Percentiles rank a stretch among this genome's conserved stretches.
These are phyloP conservation scores for Trichoderma koningiopsis DNA, from an alignment of 2,329 filamentous ascomycete genomes.

Conservation along the genomic window DNA sequence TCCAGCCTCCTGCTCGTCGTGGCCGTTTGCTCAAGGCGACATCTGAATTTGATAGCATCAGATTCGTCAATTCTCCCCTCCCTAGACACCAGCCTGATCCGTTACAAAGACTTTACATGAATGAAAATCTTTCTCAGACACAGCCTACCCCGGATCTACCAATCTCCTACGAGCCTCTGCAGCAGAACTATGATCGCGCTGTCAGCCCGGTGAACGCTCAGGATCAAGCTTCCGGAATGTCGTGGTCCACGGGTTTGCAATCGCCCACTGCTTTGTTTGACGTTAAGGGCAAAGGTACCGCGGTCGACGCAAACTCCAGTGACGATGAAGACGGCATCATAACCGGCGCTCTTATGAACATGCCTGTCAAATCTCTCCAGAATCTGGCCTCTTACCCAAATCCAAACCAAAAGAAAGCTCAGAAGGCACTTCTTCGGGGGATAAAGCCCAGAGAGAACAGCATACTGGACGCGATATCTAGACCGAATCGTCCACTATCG, in stretches of 20 bases:
- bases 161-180: constrained; percentile 52
- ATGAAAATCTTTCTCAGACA: constrained; percentile 8
- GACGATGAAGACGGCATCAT: constrained; percentile 37
- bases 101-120: background rate
- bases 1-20: constrained; percentile 55
- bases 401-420: constrained; percentile 55
- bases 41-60: constrained; percentile 32
- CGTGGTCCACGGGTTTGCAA: constrained; percentile 32
- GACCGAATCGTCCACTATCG: background rate
- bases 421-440: constrained; percentile 46
- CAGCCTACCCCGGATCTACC: background rate
- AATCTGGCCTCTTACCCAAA: constrained; percentile 60
- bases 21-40: constrained; percentile 50
- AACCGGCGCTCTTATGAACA: constrained; percentile 41
- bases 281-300: background rate
- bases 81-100: background rate
- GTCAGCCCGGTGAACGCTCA: constrained; percentile 43
- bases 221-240: constrained; percentile 35
- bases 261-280: background rate
- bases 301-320: constrained; percentile 12
- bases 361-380: constrained; percentile 52
- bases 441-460: constrained; percentile 31
- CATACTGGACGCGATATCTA: background rate
- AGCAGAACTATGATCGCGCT: constrained; percentile 58
- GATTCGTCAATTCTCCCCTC: constrained; percentile 27